Evolutionary conservation across 2,329 filamentous ascomycete species (phyloP).

Genomic region (Neonectria neomacrospora): DNA sequence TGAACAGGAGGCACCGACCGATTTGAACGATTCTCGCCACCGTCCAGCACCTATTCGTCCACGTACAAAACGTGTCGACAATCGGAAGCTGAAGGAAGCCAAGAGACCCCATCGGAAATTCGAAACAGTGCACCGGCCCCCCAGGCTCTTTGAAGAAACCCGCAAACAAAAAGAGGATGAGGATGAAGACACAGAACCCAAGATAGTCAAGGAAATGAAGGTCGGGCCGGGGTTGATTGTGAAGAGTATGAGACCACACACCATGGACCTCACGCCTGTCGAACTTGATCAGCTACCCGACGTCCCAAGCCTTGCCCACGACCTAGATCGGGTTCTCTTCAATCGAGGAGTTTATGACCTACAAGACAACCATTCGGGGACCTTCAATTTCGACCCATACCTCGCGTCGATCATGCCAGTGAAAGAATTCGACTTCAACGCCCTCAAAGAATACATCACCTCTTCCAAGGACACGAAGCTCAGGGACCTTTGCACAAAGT

Average conservation of each 20-base stretch:
- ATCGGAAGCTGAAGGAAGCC: neutral
- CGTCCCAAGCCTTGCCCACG: constrained; percentile 75
- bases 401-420: constrained; percentile 93
- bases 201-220: constrained; percentile 10
- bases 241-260: constrained; percentile 43
- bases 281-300: constrained; percentile 47
- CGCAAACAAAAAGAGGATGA: neutral
- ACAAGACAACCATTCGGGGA: constrained; percentile 85
- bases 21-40: neutral
- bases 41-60: neutral
- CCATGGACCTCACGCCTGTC: constrained; percentile 46
- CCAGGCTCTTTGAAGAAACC: neutral
- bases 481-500: constrained; percentile 71
- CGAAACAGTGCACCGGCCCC: neutral
- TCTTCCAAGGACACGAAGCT: constrained; percentile 86
- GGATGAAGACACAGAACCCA: constrained; percentile 3
- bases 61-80: neutral
- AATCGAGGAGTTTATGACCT: constrained; percentile 93
- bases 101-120: neutral
- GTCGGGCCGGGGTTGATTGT: constrained; percentile 38
- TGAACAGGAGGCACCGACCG: constrained; percentile 18
- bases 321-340: constrained; percentile 91
- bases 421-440: constrained; percentile 89
- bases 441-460: constrained; percentile 87
- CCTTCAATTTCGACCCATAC: constrained; percentile 98